Evolutionary conservation across 345 rosid genomes (phyloP).

Genomic region (Streptanthus diversifolius): DNA sequence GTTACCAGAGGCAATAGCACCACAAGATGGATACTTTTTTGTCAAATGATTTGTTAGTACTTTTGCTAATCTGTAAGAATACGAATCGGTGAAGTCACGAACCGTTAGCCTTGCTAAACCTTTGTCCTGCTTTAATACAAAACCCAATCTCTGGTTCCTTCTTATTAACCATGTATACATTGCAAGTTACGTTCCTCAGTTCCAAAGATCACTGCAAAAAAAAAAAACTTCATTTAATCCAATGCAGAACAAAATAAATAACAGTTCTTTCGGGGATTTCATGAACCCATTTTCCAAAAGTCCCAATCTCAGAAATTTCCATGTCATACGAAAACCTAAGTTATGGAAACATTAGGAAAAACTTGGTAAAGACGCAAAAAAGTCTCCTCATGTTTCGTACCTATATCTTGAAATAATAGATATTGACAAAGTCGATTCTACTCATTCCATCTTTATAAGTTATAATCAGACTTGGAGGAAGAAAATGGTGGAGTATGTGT

Average conservation of each 20-base stretch:
- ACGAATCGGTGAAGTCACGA: slow-evolving; percentile 33
- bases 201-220: slow-evolving; percentile 12
- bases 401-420: neutral
- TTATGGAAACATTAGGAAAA: neutral
- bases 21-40: slow-evolving; percentile 36
- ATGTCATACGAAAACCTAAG: neutral
- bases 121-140: slow-evolving; percentile 46
- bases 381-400: neutral
- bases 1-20: slow-evolving; percentile 23
- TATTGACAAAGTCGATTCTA: neutral
- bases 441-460: slow-evolving; percentile 4
- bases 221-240: neutral
- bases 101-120: slow-evolving; percentile 35
- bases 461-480: neutral
- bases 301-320: neutral
- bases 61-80: slow-evolving; percentile 28
- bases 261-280: neutral
- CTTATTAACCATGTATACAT: slow-evolving; percentile 67
- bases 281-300: neutral
- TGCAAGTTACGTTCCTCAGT: slow-evolving; percentile 30
- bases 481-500: neutral
- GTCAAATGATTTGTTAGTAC: slow-evolving; percentile 29
- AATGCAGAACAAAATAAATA: neutral
- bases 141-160: slow-evolving; percentile 57
- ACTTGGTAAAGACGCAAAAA: neutral